A percentile compares a stretch with the other conserved stretches of the same genome.
These are phyloP conservation scores for Diaporthe citrichinensis DNA, from an alignment of 2,329 filamentous ascomycete species.

Conservation along the genomic window DNA sequence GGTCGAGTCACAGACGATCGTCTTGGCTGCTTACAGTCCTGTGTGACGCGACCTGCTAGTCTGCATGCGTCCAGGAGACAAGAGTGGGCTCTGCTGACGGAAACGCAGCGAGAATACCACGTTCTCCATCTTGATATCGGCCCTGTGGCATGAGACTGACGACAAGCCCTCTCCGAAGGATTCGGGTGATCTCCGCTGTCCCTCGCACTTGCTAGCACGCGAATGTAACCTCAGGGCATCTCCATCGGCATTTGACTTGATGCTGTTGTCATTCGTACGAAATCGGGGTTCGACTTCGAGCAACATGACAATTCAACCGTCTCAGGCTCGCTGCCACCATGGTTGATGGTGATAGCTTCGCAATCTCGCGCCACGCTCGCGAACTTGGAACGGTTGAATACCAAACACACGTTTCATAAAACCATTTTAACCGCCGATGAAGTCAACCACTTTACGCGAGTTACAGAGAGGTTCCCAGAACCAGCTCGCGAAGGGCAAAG, in stretches of 20 bases:
- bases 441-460: not conserved
- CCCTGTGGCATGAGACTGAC: constrained; percentile 22
- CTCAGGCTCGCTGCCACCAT: not conserved
- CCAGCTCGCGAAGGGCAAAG: not conserved
- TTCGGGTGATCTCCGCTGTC: constrained; percentile 8
- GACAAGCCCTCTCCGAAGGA: not conserved
- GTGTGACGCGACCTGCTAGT: constrained; percentile 24
- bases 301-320: not conserved
- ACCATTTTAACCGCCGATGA: not conserved
- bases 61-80: constrained; percentile 21
- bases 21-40: constrained; percentile 17
- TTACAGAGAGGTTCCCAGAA: not conserved
- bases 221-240: constrained; percentile 10
- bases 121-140: constrained; percentile 6
- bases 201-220: not conserved
- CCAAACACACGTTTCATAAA: not conserved
- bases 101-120: constrained; percentile 15
- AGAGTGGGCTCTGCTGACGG: constrained; percentile 22
- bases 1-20: not conserved
- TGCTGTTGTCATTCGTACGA: not conserved
- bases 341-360: not conserved
- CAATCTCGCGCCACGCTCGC: not conserved
- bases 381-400: not conserved
- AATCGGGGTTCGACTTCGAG: not conserved
- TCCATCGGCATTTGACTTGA: not conserved